phyloP scores from a whole-genome alignment of 2,329 filamentous ascomycete genomes.

The Phialophora chinensis region DNA sequence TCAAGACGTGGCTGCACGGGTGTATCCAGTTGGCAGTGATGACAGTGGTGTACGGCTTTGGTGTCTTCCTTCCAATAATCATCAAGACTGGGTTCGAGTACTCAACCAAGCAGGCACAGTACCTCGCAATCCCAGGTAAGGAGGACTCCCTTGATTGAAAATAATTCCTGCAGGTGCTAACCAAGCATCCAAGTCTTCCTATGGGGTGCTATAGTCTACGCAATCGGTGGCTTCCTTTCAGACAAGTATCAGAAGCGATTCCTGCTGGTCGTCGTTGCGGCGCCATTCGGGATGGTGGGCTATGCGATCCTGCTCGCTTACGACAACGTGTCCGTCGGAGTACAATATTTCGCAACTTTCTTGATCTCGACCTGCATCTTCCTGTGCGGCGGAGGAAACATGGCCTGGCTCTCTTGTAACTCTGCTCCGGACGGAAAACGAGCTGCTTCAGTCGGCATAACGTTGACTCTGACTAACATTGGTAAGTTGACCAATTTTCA shows the following conservation, averaged over 20 bases:
- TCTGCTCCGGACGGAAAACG: neutral
- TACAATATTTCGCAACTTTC: neutral
- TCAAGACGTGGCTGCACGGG: neutral
- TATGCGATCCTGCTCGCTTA: neutral
- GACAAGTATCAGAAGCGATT: neutral
- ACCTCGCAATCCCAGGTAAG: neutral
- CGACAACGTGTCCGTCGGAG: neutral
- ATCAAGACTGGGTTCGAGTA: neutral
- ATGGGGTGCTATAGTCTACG: neutral
- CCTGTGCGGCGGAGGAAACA: neutral
- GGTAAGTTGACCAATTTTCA: neutral
- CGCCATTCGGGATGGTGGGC: neutral
- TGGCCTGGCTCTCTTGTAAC: conserved; percentile 1
- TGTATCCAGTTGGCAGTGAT: neutral
- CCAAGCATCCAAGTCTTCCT: neutral
- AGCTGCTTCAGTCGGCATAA: neutral
- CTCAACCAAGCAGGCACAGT: neutral
- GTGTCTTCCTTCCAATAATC: neutral
- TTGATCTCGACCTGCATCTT: neutral
- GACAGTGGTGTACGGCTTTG: neutral
- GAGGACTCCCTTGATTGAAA: neutral
- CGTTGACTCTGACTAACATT: neutral
- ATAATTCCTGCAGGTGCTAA: neutral
- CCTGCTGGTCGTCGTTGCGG: neutral
- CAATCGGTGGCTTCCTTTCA: neutral